phyloP scores from a whole-genome alignment of 306 rosid genomes.

The Fragaria vesca region DNA sequence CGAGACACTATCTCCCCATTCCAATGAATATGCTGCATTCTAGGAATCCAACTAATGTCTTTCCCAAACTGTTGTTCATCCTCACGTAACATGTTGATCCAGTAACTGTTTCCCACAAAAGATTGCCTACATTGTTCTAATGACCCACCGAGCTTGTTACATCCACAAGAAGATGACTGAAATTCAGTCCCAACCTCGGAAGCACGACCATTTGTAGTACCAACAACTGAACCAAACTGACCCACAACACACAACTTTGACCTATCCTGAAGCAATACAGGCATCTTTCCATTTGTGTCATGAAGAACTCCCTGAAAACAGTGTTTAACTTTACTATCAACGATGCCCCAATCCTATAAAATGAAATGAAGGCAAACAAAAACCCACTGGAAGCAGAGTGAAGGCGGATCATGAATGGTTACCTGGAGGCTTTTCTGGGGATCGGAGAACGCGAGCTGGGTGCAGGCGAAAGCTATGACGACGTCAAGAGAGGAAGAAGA shows the following conservation, averaged over 20 bases:
- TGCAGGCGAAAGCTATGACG: constrained; percentile 64
- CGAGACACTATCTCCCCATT: constrained; percentile 55
- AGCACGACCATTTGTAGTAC: constrained; percentile 28
- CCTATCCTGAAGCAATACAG: constrained; percentile 59
- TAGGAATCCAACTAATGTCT: constrained; percentile 53
- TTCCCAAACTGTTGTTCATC: constrained; percentile 42
- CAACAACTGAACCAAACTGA: constrained; percentile 36
- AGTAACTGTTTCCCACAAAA: constrained; percentile 41
- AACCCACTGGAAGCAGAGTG: not conserved
- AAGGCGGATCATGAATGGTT: not conserved
- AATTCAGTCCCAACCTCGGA: constrained; percentile 25
- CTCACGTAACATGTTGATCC: constrained; percentile 52
- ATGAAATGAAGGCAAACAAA: not conserved
- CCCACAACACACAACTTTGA: constrained; percentile 66
- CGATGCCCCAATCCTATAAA: not conserved
- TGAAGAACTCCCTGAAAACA: constrained; percentile 52
- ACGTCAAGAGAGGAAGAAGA: constrained; percentile 57
- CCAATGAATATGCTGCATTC: constrained; percentile 78
- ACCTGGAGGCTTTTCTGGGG: constrained; percentile 56
- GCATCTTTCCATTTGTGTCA: constrained; percentile 55
- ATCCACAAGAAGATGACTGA: constrained; percentile 36
- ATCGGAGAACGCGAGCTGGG: constrained; percentile 41
- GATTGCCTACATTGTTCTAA: constrained; percentile 43
- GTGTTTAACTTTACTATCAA: not conserved
- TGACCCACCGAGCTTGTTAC: constrained; percentile 46